Evolutionary conservation across 352 stramenopile species (phyloP).

Genomic region (Phytophthora kernoviae): DNA sequence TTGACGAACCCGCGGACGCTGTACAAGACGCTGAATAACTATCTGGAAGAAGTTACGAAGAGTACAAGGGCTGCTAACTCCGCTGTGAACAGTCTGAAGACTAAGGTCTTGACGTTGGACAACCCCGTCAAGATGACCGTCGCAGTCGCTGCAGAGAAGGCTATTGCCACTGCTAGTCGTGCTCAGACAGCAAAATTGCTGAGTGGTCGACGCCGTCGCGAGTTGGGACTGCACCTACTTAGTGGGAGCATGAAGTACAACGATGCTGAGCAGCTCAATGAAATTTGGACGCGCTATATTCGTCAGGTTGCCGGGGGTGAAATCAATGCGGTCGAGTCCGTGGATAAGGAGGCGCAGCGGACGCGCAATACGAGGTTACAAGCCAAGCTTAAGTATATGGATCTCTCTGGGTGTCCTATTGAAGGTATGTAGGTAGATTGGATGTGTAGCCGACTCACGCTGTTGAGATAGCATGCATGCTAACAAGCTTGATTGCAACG

Average conservation of each 20-base stretch:
- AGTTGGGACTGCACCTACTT: slow-evolving; percentile 61
- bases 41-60: slow-evolving; percentile 39
- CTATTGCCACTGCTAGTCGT: slow-evolving; percentile 29
- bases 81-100: slow-evolving; percentile 65
- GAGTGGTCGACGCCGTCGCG: slow-evolving; percentile 63
- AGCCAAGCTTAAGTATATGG: slow-evolving; percentile 60
- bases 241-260: slow-evolving; percentile 53
- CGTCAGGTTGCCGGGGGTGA: slow-evolving; percentile 57
- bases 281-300: slow-evolving; percentile 71
- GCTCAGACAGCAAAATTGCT: slow-evolving; percentile 63
- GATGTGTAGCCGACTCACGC: not conserved
- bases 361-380: slow-evolving; percentile 37
- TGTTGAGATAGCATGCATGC: not conserved
- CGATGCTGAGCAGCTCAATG: slow-evolving; percentile 63
- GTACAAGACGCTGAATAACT: slow-evolving; percentile 47
- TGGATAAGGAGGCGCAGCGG: slow-evolving; percentile 24
- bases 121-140: slow-evolving; percentile 64
- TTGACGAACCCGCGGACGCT: slow-evolving; percentile 31
- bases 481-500: not conserved
- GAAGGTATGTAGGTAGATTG: slow-evolving; percentile 44
- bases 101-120: slow-evolving; percentile 81
- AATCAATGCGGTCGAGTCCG: slow-evolving; percentile 27
- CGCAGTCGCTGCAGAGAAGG: slow-evolving; percentile 31
- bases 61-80: slow-evolving; percentile 16
- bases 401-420: slow-evolving; percentile 71